Evolutionary conservation across 768 basidiomycete species (phyloP).

Genomic region (Mycena alexandri): DNA sequence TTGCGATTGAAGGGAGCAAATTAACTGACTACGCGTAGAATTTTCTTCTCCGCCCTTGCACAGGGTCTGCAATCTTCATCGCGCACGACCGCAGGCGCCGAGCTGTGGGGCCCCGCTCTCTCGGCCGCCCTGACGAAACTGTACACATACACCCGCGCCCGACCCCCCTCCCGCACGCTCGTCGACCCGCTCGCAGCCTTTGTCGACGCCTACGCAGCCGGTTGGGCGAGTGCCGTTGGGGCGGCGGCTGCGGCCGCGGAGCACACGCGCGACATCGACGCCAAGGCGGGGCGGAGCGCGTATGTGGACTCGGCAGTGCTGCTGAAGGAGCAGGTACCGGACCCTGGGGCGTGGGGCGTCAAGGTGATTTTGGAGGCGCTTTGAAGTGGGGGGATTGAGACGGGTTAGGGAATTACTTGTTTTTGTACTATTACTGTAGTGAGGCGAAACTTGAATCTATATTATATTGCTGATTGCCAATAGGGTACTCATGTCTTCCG

Average conservation of each 20-base stretch:
- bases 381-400: neutral
- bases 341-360: conserved; percentile 95
- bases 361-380: conserved; percentile 77
- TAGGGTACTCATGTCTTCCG: too few species aligned
- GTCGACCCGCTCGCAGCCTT: conserved; percentile 93
- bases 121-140: conserved; percentile 68
- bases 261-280: conserved; percentile 78
- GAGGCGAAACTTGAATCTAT: too few species aligned
- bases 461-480: too few species aligned
- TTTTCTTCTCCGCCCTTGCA: conserved; percentile 91
- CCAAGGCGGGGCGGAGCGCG: conserved; percentile 90
- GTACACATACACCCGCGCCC: conserved; percentile 89
- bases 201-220: conserved; percentile 58
- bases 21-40: conserved; percentile 58
- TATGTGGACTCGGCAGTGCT: conserved; percentile 84
- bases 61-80: conserved; percentile 69
- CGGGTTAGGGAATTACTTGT: too few species aligned
- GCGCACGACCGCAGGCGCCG: conserved; percentile 47
- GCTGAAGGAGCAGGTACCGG: conserved; percentile 72
- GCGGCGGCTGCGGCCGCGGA: conserved; percentile 78
- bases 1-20: too few species aligned
- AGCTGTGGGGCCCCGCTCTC: conserved; percentile 74
- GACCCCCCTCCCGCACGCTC: conserved; percentile 91
- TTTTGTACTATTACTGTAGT: too few species aligned
- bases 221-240: conserved; percentile 65